Conservation (phyloP, 129 eudicot genomes). For the Helichrysum umbraculigerum region DNA sequence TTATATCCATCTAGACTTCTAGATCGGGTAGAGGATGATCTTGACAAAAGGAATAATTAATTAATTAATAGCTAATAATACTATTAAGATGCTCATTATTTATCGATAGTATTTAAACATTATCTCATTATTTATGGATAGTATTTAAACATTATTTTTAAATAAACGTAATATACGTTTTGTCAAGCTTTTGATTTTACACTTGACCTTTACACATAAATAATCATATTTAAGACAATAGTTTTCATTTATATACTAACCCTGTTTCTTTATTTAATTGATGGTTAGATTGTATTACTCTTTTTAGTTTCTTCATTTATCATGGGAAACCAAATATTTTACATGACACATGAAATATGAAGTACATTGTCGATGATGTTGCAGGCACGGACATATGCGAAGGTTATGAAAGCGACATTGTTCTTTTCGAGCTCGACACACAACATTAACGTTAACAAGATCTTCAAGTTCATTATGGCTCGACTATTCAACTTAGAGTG, state of each 20-base stretch:
- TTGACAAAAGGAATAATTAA: constrained; percentile 15
- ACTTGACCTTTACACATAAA: background rate
- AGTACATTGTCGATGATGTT: constrained; percentile 1
- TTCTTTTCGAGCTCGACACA: constrained; percentile 86
- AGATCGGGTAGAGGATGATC: constrained; percentile 20
- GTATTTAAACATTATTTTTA: background rate
- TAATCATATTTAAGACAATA: background rate
- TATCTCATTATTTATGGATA: background rate
- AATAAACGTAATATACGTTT: background rate
- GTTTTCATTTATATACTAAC: background rate
- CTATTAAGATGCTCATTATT: constrained; percentile 13
- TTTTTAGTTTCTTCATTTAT: background rate
- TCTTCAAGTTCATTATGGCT: constrained; percentile 80
- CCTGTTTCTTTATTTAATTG: background rate
- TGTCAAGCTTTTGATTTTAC: background rate
- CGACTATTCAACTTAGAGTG: constrained; percentile 77
- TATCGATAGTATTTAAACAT: too few relatives aligned
- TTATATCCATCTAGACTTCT: constrained; percentile 13
- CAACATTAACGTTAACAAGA: constrained; percentile 87
- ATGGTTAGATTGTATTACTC: constrained; percentile 6
- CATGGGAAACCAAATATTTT: background rate
- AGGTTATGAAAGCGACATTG: constrained; percentile 75
- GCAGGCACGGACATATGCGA: constrained; percentile 80
- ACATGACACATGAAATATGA: background rate
- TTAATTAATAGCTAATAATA: background rate